Evolutionary conservation across 768 basidiomycete species (phyloP).

Genomic region (Macrolepiota albuminosa): DNA sequence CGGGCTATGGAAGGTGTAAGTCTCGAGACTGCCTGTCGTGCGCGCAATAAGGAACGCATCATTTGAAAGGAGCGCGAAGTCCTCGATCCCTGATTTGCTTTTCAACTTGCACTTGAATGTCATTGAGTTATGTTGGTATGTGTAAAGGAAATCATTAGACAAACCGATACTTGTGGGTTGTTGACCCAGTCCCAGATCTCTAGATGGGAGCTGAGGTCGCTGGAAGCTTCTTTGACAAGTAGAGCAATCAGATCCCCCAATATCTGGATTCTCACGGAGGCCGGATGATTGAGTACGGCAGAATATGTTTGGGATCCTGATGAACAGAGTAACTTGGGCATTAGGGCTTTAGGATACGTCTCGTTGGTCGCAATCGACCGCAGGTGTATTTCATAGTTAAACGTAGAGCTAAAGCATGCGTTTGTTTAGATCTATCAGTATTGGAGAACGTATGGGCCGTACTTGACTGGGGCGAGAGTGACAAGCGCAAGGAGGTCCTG

Average conservation of each 20-base stretch:
- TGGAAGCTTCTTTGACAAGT: conserved; percentile 42
- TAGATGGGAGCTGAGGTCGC: conserved; percentile 36
- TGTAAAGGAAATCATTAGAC: conserved; percentile 13
- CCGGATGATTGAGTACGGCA: conserved; percentile 27
- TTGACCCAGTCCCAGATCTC: conserved; percentile 50
- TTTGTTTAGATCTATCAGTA: conserved; percentile 1
- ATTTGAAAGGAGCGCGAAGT: conserved; percentile 46
- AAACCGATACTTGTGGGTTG: conserved; percentile 35
- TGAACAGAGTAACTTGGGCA: conserved; percentile 34
- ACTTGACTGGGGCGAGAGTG: conserved; percentile 37
- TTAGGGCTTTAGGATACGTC: conserved; percentile 41
- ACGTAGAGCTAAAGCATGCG: conserved; percentile 27
- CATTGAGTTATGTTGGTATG: not conserved
- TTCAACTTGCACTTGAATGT: conserved; percentile 33
- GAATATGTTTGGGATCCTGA: conserved; percentile 24
- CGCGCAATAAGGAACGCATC: conserved; percentile 43
- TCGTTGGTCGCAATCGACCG: conserved; percentile 47
- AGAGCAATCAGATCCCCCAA: conserved; percentile 43
- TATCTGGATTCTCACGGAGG: conserved; percentile 42
- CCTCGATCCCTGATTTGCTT: conserved; percentile 42
- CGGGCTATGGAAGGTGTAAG: conserved; percentile 42
- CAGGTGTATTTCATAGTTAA: conserved; percentile 45
- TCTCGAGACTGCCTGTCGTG: conserved; percentile 42
- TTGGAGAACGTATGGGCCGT: conserved; percentile 14
- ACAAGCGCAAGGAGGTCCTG: conserved; percentile 52